Base-by-base conservation (phyloP, 2,329 filamentous ascomycete genomes). In the Fusarium multiceps region DNA sequence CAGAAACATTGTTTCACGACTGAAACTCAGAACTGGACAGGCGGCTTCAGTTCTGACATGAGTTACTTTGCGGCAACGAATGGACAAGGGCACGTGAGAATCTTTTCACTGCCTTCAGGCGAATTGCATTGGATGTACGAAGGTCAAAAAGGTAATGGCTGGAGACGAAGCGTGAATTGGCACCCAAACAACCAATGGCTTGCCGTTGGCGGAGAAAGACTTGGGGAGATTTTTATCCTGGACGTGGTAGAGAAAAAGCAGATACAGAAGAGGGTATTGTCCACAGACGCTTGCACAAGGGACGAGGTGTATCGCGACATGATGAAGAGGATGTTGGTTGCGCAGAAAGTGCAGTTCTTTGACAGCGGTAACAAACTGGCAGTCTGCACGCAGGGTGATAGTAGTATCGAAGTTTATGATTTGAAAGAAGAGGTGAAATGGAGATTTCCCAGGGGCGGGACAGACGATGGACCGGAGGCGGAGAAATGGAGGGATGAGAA, bases 391-490 rank as follows among this genome's bases (percentile, higher is more conserved):
- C 49, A 34, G 9, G 66, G 66, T 6, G 66, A 69, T 14, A 45
- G 47, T 13, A 63, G 66, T n/a, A 43, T 51, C 23, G 66, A 70
- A 16, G 34, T 67, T 4, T 69, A 63, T 16, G 66, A 70, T 20
- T 27, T 67, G 11, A 21, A 16, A 6, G 13, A 30, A 8, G 25
- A 67, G 3, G 45, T 55, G 2, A 69, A 69, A 18, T 70, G 66
- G 66, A 53, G 66, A 14, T 58, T 69, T 47, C 28, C 51, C 4
- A 51, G 66, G 48, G 66, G 66, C 3, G 66, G 66, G 3, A 70
- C 61, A 7, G 66, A 67, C 18, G 61, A 55, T 20, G 53, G 45
- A 2, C 34, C 48, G 4, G 42, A 53, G 3, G 25, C 48, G 30
- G 48, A 27, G 7, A 58, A 49, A 25, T 69, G 66, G 66, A 58